Evolutionary conservation across 1,284 basidiomycete genomes (phyloP).

Genomic region (Sanghuangporus weigelae): DNA sequence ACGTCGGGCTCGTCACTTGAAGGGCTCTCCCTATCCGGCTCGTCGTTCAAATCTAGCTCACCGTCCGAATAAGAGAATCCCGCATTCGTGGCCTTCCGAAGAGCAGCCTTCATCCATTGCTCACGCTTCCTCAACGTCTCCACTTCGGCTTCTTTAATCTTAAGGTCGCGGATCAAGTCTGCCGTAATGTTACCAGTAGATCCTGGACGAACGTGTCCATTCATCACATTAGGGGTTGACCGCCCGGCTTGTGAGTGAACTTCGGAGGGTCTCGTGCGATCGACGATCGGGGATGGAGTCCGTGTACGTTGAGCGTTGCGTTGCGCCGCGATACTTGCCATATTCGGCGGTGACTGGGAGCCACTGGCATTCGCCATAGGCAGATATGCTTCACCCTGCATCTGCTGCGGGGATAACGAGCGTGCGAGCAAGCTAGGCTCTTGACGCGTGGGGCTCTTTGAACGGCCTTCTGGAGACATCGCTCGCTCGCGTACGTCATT

Average conservation of each 20-base stretch:
- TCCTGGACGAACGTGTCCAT: constrained; percentile 41
- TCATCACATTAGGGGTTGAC: constrained; percentile 48
- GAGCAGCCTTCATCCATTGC: constrained; percentile 81
- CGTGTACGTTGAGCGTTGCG: constrained; percentile 48
- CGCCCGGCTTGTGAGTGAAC: constrained; percentile 51
- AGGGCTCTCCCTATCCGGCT: constrained; percentile 30
- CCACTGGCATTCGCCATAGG: constrained; percentile 11
- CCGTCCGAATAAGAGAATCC: constrained; percentile 75
- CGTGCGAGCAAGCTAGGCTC: constrained; percentile 35
- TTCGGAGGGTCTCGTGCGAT: constrained; percentile 52
- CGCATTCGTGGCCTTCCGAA: constrained; percentile 72
- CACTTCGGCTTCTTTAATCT: constrained; percentile 76
- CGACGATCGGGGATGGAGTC: constrained; percentile 54
- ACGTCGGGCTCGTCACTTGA: constrained; percentile 32
- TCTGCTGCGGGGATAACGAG: constrained; percentile 48
- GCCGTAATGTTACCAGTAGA: constrained; percentile 67
- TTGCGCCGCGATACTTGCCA: constrained; percentile 48
- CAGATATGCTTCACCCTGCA: constrained; percentile 32
- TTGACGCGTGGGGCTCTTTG: constrained; percentile 54
- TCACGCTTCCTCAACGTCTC: constrained; percentile 77
- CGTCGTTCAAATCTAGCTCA: constrained; percentile 37
- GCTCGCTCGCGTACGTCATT: constrained; percentile 41
- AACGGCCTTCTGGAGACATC: constrained; percentile 51
- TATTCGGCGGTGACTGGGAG: constrained; percentile 38
- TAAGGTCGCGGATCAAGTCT: constrained; percentile 74